phyloP scores from a whole-genome alignment of 345 rosid genomes.

The Draba incana region DNA sequence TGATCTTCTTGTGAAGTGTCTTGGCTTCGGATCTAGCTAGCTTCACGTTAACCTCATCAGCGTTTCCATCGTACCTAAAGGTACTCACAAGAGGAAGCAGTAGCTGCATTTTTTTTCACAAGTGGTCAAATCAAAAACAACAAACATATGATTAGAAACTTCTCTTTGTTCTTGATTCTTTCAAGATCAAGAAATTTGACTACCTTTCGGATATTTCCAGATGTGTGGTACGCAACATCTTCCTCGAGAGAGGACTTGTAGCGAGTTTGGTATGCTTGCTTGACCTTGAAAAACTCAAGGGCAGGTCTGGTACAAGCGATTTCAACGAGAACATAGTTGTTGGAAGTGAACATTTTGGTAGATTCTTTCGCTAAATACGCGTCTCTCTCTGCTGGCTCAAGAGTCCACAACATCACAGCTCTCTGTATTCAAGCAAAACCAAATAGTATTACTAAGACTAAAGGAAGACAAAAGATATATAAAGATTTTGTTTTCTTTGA shows the following conservation, averaged over 20 bases:
- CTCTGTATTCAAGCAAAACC: slow-evolving; percentile 47
- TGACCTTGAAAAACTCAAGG: slow-evolving; percentile 55
- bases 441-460: background rate
- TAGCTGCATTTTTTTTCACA: slow-evolving; percentile 53
- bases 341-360: slow-evolving; percentile 66
- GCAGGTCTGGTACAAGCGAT: slow-evolving; percentile 82
- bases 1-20: slow-evolving; percentile 74
- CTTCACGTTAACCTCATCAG: slow-evolving; percentile 64
- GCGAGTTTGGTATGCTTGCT: slow-evolving; percentile 80
- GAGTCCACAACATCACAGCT: slow-evolving; percentile 66
- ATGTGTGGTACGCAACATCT: slow-evolving; percentile 82
- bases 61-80: slow-evolving; percentile 70
- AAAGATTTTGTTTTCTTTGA: background rate
- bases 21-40: slow-evolving; percentile 84
- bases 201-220: slow-evolving; percentile 84
- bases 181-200: background rate
- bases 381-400: slow-evolving; percentile 80
- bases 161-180: background rate
- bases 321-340: slow-evolving; percentile 78
- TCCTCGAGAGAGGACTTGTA: slow-evolving; percentile 85
- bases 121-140: slow-evolving; percentile 11
- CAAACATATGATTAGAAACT: slow-evolving; percentile 4
- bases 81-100: slow-evolving; percentile 80
- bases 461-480: background rate
- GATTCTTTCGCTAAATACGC: slow-evolving; percentile 79